These are phyloP conservation scores for Pseudogymnoascus verrucosus DNA, from an alignment of 2,329 filamentous ascomycete species.

Conservation along the genomic window DNA sequence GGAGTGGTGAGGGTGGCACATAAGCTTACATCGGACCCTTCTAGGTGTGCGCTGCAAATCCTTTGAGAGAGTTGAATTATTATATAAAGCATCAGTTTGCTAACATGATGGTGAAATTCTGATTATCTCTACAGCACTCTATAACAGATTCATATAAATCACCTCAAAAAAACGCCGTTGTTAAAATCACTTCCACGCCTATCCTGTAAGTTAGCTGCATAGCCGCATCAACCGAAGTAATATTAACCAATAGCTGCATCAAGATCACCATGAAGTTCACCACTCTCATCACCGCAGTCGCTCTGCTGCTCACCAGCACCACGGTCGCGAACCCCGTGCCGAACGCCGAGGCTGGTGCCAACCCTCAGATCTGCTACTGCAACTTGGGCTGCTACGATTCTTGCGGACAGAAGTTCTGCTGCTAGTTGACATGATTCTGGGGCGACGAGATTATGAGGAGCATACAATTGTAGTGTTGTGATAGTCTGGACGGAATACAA, in stretches of 20 bases:
- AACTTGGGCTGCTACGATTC: background rate
- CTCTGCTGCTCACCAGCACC: background rate
- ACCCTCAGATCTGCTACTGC: background rate
- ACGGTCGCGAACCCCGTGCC: background rate
- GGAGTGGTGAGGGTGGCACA: background rate
- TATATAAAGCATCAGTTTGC: background rate
- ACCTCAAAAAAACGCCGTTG: background rate
- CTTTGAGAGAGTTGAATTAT: background rate
- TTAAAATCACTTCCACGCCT: background rate
- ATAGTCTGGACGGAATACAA: background rate
- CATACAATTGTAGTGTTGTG: background rate
- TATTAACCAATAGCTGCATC: background rate
- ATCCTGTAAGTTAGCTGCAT: background rate
- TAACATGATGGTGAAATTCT: background rate
- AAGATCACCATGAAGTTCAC: constrained; percentile 6
- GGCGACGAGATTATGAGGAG: background rate
- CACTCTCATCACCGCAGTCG: background rate
- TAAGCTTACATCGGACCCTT: background rate
- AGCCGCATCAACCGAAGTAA: background rate
- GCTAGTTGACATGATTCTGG: background rate
- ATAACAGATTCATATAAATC: background rate
- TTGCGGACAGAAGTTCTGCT: background rate
- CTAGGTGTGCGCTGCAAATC: no score
- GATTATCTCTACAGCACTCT: background rate
- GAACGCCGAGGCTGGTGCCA: background rate